Percentiles rank a stretch among this genome's conserved stretches.
Evolutionary conservation across 768 basidiomycete species (phyloP).

Genomic region (Floccularia luteovirens): DNA sequence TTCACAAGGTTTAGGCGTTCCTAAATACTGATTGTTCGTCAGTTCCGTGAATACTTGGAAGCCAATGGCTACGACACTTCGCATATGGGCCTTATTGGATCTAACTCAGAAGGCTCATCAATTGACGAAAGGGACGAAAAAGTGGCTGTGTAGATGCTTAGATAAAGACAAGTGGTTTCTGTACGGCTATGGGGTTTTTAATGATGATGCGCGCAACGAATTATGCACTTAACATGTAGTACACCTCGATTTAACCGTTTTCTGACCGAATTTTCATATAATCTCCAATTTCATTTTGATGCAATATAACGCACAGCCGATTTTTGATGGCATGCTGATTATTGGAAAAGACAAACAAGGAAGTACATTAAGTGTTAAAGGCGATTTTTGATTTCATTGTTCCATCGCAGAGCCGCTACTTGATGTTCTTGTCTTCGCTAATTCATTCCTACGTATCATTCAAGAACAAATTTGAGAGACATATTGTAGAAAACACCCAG

Average conservation of each 20-base stretch:
- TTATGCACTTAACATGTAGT: too few species aligned
- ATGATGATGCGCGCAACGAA: too few species aligned
- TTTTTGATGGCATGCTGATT: too few species aligned
- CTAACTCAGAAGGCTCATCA: constrained; percentile 13
- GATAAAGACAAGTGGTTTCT: constrained; percentile 4
- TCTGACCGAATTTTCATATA: too few species aligned
- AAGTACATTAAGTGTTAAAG: too few species aligned
- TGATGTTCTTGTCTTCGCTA: constrained; percentile 42
- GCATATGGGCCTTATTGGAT: constrained; percentile 50
- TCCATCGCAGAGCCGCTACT: constrained; percentile 46
- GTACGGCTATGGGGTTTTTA: neutral
- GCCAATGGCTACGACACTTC: constrained; percentile 73
- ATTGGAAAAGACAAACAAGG: too few species aligned
- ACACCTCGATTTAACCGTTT: too few species aligned
- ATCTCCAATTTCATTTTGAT: too few species aligned
- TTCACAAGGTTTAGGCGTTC: neutral
- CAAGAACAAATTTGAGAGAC: neutral
- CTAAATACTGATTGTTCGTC: constrained; percentile 4
- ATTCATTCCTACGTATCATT: constrained; percentile 42
- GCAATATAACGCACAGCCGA: too few species aligned
- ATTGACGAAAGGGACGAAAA: constrained; percentile 14
- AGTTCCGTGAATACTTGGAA: constrained; percentile 83
- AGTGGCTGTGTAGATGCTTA: neutral
- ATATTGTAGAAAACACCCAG: neutral
- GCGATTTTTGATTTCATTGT: constrained; percentile 25